These are phyloP conservation scores for Meredithiella fracta DNA, from an alignment of 2,329 filamentous ascomycete species.

Conservation along the genomic window DNA sequence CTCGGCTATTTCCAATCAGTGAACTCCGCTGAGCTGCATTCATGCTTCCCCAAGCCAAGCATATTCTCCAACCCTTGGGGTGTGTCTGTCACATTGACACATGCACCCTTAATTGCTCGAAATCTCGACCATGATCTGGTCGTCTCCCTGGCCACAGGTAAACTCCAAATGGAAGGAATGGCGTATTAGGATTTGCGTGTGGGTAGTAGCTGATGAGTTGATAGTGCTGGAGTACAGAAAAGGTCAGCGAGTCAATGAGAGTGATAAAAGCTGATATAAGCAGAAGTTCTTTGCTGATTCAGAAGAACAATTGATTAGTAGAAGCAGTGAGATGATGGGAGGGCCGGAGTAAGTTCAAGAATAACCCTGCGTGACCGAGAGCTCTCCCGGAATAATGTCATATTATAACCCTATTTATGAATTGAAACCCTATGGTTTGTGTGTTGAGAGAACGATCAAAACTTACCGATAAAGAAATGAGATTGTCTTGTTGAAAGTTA, in stretches of 20 bases:
- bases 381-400: neutral
- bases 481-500: too few relatives aligned
- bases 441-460: too few relatives aligned
- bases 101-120: too few relatives aligned
- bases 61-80: too few relatives aligned
- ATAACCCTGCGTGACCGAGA: neutral
- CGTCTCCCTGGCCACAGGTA: too few relatives aligned
- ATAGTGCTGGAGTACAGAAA: too few relatives aligned
- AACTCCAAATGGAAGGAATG: too few relatives aligned
- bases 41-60: neutral
- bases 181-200: too few relatives aligned
- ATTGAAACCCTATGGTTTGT: neutral
- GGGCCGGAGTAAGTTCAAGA: neutral
- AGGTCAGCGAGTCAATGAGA: neutral
- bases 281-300: neutral
- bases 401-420: neutral
- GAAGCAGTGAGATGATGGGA: neutral
- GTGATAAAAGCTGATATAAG: neutral
- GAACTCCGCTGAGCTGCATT: neutral
- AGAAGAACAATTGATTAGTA: neutral
- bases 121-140: too few relatives aligned
- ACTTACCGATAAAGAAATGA: neutral
- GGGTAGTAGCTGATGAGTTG: too few relatives aligned
- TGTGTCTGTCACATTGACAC: too few relatives aligned
- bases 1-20: neutral